phyloP scores from a whole-genome alignment of 345 rosid genomes.

The Populus alba region DNA sequence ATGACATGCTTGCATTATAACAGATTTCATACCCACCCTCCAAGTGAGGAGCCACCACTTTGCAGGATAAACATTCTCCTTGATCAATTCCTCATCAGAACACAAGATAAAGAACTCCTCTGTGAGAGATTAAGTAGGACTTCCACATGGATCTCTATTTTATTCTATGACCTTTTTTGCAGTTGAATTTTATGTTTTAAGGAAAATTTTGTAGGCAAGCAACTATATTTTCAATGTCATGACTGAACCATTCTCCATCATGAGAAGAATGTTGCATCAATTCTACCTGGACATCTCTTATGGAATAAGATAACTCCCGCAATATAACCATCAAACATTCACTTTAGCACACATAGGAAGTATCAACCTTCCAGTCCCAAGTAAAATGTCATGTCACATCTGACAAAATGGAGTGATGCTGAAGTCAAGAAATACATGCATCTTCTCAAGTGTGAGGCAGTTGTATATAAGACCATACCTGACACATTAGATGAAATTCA shows the following conservation, averaged over 20 bases:
- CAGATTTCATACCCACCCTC: neutral
- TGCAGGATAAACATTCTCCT: neutral
- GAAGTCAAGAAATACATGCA: conserved; percentile 4
- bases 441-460: neutral
- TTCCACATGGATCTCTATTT: neutral
- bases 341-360: neutral
- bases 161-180: too few species aligned
- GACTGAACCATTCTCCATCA: neutral
- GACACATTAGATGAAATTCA: conserved; percentile 97
- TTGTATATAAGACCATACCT: conserved; percentile 44
- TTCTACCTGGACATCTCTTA: too few species aligned
- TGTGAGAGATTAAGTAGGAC: neutral
- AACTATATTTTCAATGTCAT: neutral
- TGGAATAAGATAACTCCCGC: too few species aligned
- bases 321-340: neutral
- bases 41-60: neutral
- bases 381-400: neutral
- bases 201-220: neutral
- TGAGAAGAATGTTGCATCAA: too few species aligned
- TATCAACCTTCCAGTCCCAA: neutral
- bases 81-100: neutral
- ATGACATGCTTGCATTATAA: neutral
- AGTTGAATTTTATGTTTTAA: too few species aligned
- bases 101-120: neutral
- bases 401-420: conserved; percentile 2